phyloP scores from a whole-genome alignment of 768 basidiomycete species.

The Strobilomyces confusus region DNA sequence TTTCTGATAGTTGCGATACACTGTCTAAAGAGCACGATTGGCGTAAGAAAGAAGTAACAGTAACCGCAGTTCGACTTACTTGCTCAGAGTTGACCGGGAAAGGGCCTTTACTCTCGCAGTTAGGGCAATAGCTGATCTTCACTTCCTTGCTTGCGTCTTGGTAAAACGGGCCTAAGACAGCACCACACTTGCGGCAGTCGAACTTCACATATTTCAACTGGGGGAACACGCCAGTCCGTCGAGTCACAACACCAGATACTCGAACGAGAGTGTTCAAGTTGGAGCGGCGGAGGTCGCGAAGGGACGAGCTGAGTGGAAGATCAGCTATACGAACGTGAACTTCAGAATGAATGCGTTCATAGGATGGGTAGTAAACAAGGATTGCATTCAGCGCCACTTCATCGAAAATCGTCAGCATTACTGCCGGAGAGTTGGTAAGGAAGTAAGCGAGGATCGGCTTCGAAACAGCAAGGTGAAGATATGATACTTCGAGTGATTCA shows the following conservation, averaged over 20 bases:
- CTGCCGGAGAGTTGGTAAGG: conserved; percentile 88
- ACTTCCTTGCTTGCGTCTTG: conserved; percentile 96
- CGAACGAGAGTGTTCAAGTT: conserved; percentile 96
- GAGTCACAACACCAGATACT: conserved; percentile 92
- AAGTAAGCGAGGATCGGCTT: conserved; percentile 98
- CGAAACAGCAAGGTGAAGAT: conserved; percentile 87
- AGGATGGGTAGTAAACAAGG: conserved; percentile 91
- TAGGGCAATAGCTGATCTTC: conserved; percentile 89
- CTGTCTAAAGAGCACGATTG: conserved; percentile 55
- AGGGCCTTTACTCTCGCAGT: conserved; percentile 92
- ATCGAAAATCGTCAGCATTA: conserved; percentile 94
- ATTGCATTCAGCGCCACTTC: conserved; percentile 93
- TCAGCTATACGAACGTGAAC: conserved; percentile 97
- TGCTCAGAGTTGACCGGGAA: conserved; percentile 97
- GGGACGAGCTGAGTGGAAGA: conserved; percentile 82
- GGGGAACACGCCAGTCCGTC: conserved; percentile 96
- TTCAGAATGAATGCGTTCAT: conserved; percentile 96
- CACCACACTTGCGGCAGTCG: conserved; percentile 92
- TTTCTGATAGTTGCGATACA: conserved; percentile 98
- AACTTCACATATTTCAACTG: conserved; percentile 99
- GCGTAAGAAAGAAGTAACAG: not conserved
- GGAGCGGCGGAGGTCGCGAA: conserved; percentile 88
- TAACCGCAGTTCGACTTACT: conserved; percentile 39
- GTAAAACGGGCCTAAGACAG: conserved; percentile 94
- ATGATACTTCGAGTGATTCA: conserved; percentile 96